Base-by-base conservation (phyloP, 345 rosid species). In the Eucalyptus coolabah region DNA sequence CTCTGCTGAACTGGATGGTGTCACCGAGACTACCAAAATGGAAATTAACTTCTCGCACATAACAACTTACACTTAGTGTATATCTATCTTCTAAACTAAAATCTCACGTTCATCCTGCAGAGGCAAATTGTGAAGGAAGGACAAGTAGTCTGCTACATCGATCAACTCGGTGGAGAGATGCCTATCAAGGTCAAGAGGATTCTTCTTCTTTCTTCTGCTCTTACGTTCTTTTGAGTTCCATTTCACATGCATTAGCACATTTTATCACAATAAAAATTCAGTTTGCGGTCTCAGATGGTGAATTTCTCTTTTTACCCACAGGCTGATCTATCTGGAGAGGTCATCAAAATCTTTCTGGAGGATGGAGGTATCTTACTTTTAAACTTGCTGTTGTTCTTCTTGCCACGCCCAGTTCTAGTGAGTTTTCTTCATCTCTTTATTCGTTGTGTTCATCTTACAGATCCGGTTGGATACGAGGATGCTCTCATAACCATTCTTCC, bases 51-150 rank as follows among this genome's bases (percentile, higher is more conserved):
- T 37, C 47, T 21, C 6, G 10, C 24, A 40, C 30, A 40, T 11
- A 40, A 77, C 30, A 21, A 77, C 28, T 77, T 77, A 37, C 85
- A 13, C 47, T 37, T 44, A 5, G 85, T 82, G 87, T 37, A 28
- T 60, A 12, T 90, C 56, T 45, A 45, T 80, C 87, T 90, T 86
- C 28, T 59, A 32, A 86, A 87, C 85, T 87, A 92, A 34, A 37
- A 77, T 77, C 87, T 42, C 53, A 13, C 85, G 37, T 32, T 87
- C 67, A 87, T 86, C 44, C 69, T 90, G 92, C 95, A 96, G 99
- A 96, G 96, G 92, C 98, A 97, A 91, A 92, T 87, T 53, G 97
- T 96, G 89, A 96, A 94, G 92, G 98, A 97, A 92, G 98, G 99
- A n/a, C 96, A 96, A 93, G 93, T 95, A 88, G 91, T 97, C n/a